Evolutionary conservation across 306 rosid genomes (phyloP).

Genomic region (Ammopiptanthus mongolicus): DNA sequence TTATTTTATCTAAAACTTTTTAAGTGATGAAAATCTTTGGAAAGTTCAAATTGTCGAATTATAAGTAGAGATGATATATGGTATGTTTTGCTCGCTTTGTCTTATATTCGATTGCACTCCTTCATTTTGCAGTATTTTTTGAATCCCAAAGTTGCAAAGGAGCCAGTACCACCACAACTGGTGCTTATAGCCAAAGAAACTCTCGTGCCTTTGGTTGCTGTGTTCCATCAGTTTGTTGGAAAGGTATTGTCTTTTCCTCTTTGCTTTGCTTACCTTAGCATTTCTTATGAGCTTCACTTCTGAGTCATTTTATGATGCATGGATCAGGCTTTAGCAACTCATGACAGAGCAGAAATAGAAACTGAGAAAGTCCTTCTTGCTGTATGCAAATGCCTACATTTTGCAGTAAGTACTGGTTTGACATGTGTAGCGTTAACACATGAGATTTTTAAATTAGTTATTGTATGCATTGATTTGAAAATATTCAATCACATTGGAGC

Average conservation of each 20-base stretch:
- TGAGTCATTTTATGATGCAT: conserved; percentile 27
- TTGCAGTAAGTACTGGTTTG: conserved; percentile 58
- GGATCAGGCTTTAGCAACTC: conserved; percentile 50
- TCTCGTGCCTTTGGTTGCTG: conserved; percentile 61
- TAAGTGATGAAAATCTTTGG: neutral
- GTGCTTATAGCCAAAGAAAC: conserved; percentile 62
- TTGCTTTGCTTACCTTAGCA: neutral
- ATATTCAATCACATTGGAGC: neutral
- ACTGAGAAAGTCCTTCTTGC: conserved; percentile 57
- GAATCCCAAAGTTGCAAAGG: conserved; percentile 74
- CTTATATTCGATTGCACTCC: neutral
- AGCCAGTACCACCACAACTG: conserved; percentile 74
- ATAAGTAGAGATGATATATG: neutral
- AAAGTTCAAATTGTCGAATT: neutral
- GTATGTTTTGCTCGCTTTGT: conserved; percentile 13
- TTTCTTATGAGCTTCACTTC: neutral
- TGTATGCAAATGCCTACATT: conserved; percentile 77
- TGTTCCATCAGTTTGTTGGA: conserved; percentile 62
- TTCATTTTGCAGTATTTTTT: conserved; percentile 65
- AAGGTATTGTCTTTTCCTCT: conserved; percentile 35
- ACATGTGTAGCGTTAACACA: neutral
- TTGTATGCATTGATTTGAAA: neutral
- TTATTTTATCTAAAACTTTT: neutral
- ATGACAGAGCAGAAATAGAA: conserved; percentile 34
- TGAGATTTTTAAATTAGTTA: neutral